phyloP scores from a whole-genome alignment of 768 basidiomycete species.

The Tulasnella sp. region DNA sequence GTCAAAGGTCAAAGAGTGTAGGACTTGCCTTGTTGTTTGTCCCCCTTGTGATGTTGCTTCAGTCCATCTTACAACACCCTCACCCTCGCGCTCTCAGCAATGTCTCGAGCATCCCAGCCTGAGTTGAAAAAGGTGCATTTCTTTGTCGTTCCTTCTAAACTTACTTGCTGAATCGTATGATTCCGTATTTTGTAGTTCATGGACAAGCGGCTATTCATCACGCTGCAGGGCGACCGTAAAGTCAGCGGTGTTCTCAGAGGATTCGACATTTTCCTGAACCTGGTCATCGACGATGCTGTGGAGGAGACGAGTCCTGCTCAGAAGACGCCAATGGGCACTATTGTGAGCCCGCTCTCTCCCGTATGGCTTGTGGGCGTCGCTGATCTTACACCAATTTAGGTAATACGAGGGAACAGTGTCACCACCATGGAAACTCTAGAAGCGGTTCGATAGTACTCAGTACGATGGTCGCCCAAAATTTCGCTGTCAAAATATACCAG shows the following conservation, averaged over 20 bases:
- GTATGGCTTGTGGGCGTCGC: neutral
- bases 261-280: constrained; percentile 97
- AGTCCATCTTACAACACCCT: constrained; percentile 2
- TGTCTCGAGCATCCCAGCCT: constrained; percentile 95
- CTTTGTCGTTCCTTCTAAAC: constrained; percentile 17
- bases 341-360: constrained; percentile 54
- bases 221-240: constrained; percentile 91
- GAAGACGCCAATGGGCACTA: constrained; percentile 86
- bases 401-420: constrained; percentile 94
- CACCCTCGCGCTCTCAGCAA: constrained; percentile 38
- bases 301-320: constrained; percentile 89
- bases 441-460: constrained; percentile 44
- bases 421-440: constrained; percentile 91
- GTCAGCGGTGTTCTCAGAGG: constrained; percentile 93
- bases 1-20: neutral
- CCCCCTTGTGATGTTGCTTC: neutral
- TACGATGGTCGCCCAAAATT: neutral
- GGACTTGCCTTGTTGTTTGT: neutral
- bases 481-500: neutral
- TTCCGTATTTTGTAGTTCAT: constrained; percentile 65
- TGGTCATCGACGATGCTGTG: constrained; percentile 91
- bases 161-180: constrained; percentile 18
- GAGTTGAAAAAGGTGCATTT: constrained; percentile 90
- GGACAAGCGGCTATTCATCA: constrained; percentile 95
- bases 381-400: constrained; percentile 47